Conservation (phyloP, 495 filamentous ascomycete species). For the Xylaria telfairii region DNA sequence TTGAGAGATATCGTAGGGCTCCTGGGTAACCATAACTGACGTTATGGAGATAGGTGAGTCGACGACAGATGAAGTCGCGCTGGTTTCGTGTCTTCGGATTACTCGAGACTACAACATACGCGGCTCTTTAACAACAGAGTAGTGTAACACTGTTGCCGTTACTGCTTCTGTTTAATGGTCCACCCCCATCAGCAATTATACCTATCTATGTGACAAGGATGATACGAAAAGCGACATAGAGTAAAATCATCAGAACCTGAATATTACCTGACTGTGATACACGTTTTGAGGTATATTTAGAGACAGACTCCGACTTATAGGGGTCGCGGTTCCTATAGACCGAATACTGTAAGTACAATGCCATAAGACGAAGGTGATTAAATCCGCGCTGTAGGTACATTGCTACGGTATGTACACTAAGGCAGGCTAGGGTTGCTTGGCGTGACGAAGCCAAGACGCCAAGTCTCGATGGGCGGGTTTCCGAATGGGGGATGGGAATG, state of each 20-base stretch:
- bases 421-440: background rate
- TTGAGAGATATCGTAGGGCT: background rate
- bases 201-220: background rate
- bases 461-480: constrained; percentile 12
- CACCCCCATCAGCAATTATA: background rate
- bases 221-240: background rate
- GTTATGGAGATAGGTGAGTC: background rate
- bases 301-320: background rate
- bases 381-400: background rate
- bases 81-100: background rate
- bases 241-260: background rate
- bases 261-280: background rate
- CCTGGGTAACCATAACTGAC: background rate
- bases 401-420: background rate
- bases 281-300: background rate
- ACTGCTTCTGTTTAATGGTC: background rate
- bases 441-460: constrained; percentile 12
- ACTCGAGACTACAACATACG: background rate
- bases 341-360: too few relatives aligned
- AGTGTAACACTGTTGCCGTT: background rate
- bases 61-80: background rate
- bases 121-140: background rate
- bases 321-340: constrained; percentile 4
- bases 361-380: background rate
- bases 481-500: constrained; percentile 8